Evolutionary conservation across 1,284 basidiomycete species (phyloP), one percentile per base, ranked within the genome.

Genomic region (Porogramme epimiltina): DNA sequence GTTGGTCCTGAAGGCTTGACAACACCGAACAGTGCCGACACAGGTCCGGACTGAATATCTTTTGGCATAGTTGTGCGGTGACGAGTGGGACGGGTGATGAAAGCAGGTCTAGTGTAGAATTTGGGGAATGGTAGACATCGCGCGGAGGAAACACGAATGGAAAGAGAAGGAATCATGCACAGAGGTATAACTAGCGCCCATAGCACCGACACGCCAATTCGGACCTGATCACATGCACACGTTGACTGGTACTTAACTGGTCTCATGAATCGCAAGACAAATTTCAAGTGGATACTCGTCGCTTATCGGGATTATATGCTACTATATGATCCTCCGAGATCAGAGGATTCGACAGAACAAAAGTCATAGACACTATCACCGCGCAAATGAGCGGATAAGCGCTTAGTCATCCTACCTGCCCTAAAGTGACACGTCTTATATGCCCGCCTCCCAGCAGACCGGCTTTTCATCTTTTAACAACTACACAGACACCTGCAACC

Each of bases 1-100:
- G 90, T 87, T 23, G 87, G 86, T 1, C 94, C 93, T 4, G 91
- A 90, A 2, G 93, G 93, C 69, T 97, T 97, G 49, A 79, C 76
- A 44, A 97, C 72, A 4, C 84, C 93, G 68, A 97, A 94, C 15
- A 96, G 73, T 18, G 84, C 92, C 42, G 89, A 91, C 4, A 91
- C 65, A 2, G 92, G 93, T 18, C 85, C 67, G 0, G 76, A 65
- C 16, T 81, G 68, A 0, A 73, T 58, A 13, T 76, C 71, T 70
- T 87, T 91, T 0, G 89, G 89, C 89, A 92, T 91, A 18, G 0
- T 31, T 9, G 42, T 5, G 3, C 18, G 41, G 3, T 11, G 16
- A 10, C 22, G n/a, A n/a, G 33, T 15, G 5, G 20, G 16, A 37
- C 34, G 3, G n/a, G 25, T 3, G 9, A 34, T 15, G 22, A 11